These are phyloP conservation scores for Trichoderma simmonsii DNA, from an alignment of 2,329 filamentous ascomycete genomes.

Conservation along the genomic window DNA sequence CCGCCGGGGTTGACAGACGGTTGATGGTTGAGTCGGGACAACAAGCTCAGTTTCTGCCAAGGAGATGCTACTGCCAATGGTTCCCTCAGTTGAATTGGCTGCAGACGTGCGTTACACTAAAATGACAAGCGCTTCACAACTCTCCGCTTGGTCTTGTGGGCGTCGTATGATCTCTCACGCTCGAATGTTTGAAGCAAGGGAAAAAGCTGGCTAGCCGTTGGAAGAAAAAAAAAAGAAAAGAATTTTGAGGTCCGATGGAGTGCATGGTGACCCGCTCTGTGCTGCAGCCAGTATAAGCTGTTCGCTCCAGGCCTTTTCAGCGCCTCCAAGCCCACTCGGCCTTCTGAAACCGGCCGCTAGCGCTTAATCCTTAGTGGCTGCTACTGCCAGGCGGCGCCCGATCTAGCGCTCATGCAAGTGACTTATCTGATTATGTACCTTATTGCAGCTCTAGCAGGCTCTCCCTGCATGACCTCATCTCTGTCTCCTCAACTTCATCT, in stretches of 20 bases:
- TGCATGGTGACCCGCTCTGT: background rate
- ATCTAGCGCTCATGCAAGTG: slow-evolving; percentile 4
- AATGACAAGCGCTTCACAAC: background rate
- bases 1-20: background rate
- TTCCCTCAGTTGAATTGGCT: background rate
- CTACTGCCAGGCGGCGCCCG: background rate
- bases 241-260: slow-evolving; percentile 8
- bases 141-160: background rate
- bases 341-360: background rate
- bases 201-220: background rate
- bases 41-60: background rate
- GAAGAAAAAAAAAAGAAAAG: background rate
- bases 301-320: background rate
- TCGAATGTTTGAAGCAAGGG: background rate
- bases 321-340: background rate
- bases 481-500: background rate
- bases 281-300: background rate
- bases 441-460: background rate
- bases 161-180: background rate
- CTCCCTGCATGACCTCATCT: background rate
- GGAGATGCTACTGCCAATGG: background rate
- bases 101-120: background rate
- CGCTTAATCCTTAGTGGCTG: background rate
- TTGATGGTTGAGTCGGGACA: background rate
- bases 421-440: slow-evolving; percentile 1